Base-by-base conservation (phyloP, 805 yeast genomes). In the Candida ponderosae region DNA sequence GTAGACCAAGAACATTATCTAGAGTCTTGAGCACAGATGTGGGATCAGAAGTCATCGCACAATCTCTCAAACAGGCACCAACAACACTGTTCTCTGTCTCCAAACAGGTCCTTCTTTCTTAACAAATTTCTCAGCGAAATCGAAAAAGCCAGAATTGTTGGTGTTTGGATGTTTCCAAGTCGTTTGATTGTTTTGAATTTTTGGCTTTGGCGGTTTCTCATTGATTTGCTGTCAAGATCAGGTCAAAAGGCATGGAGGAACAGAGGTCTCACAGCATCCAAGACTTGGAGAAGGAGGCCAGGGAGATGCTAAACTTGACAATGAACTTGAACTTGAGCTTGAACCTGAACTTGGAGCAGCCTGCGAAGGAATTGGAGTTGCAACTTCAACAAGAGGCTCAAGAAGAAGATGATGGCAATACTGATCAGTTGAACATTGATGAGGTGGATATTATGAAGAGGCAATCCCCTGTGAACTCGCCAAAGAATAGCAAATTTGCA, bases 391-490 rank as follows among this genome's bases (percentile, higher is more conserved):
- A 18, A 24, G 42, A 32, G 41, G 40, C 33, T 41, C 43, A 32
- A 15, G 46, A 53, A 31, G 53, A 53, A 18, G 57, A 54, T 21
- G 56, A 45, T 24, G 54, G 46, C 2, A 40, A 18, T 4, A 28
- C 34, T 3, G 42, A 40, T 14, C 40, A 53, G 8, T 62, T 66
- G 56, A 65, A 65, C 18, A 73, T 70, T 41, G 60, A 65, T 40
- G 60, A 71, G 32, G 76, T 71, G 36, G 75, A 68, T 40, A 66
- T 63, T 42, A 59, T 64, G 36, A 65, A 64, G n/a, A 70, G 66
- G 40, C 63, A n/a, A n/a, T n/a, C n/a, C n/a, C n/a, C n/a, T n/a
- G n/a, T n/a, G n/a, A n/a, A n/a, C n/a, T n/a, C n/a, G n/a, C n/a
- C n/a, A n/a, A n/a, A n/a, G n/a, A n/a, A n/a, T n/a, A n/a, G n/a